Conservation (phyloP, 192 early-diverging fungal species). For the Podila minutissima region DNA sequence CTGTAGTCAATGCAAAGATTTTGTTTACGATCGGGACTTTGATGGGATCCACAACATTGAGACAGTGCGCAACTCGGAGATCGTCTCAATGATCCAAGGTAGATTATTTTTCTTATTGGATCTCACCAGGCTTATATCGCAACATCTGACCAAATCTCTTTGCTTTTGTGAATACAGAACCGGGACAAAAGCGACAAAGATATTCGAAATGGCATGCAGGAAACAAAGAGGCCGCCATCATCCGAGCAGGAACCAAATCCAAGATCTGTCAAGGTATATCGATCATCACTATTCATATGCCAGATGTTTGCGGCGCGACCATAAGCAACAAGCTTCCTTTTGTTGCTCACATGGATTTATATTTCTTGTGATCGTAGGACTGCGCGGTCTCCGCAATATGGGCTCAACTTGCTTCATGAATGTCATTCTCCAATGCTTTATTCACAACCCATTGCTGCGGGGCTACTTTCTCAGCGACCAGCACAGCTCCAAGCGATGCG, state of each 20-base stretch:
- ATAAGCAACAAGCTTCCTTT: too few species aligned
- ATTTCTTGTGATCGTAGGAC: conserved; percentile 51
- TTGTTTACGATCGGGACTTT: conserved; percentile 84
- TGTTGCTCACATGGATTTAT: too few species aligned
- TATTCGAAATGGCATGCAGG: conserved; percentile 69
- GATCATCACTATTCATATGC: too few species aligned
- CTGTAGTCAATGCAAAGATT: conserved; percentile 83
- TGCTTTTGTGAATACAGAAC: conserved; percentile 33
- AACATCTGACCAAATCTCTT: too few species aligned
- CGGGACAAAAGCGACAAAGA: conserved; percentile 55
- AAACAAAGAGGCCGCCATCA: conserved; percentile 59
- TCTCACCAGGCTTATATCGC: too few species aligned
- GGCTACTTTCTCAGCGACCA: conserved; percentile 93
- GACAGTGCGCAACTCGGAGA: conserved; percentile 22
- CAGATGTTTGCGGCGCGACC: too few species aligned
- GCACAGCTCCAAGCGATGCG: conserved; percentile 77
- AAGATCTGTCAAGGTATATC: conserved; percentile 61
- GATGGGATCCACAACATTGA: conserved; percentile 52
- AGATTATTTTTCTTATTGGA: not conserved
- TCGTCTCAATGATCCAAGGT: conserved; percentile 45
- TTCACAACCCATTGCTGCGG: conserved; percentile 92
- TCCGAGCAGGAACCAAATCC: conserved; percentile 57
- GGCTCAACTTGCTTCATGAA: conserved; percentile 98
- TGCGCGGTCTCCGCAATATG: conserved; percentile 93
- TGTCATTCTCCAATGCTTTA: conserved; percentile 89